phyloP scores from a whole-genome alignment of 345 rosid species.

The Populus simonii region DNA sequence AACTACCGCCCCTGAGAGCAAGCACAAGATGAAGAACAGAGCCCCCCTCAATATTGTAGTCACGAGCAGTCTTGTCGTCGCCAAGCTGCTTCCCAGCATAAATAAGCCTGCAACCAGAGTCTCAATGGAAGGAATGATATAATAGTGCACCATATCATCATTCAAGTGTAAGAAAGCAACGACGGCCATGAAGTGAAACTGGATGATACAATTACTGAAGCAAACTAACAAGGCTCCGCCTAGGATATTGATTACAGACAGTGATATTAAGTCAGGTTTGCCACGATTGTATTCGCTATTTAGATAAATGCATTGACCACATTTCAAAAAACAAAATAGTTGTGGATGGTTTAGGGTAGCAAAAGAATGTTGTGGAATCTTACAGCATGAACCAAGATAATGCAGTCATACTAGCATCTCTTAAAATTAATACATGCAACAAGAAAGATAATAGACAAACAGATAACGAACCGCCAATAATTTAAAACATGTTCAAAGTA shows the following conservation, averaged over 20 bases:
- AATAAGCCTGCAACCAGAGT: constrained; percentile 44
- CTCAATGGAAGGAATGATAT: neutral
- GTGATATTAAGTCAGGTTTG: neutral
- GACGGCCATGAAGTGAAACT: neutral
- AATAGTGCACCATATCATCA: neutral
- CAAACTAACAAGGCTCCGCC: neutral
- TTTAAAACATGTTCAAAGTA: no score
- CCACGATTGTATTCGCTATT: neutral
- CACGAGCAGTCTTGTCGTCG: constrained; percentile 89
- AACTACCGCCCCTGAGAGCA: constrained; percentile 81
- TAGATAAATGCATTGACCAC: neutral
- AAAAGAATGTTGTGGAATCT: neutral
- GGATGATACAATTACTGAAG: neutral
- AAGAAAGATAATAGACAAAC: neutral
- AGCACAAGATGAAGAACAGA: constrained; percentile 98
- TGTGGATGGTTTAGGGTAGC: neutral
- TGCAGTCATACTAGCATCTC: neutral
- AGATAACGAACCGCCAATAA: neutral
- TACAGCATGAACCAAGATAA: no score
- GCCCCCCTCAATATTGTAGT: constrained; percentile 93
- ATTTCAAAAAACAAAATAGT: neutral
- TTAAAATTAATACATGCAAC: neutral
- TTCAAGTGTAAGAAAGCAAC: neutral
- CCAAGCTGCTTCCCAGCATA: constrained; percentile 95
- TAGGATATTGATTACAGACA: neutral